Conservation (phyloP, 1,284 basidiomycete genomes). For the Puccinia horiana region DNA sequence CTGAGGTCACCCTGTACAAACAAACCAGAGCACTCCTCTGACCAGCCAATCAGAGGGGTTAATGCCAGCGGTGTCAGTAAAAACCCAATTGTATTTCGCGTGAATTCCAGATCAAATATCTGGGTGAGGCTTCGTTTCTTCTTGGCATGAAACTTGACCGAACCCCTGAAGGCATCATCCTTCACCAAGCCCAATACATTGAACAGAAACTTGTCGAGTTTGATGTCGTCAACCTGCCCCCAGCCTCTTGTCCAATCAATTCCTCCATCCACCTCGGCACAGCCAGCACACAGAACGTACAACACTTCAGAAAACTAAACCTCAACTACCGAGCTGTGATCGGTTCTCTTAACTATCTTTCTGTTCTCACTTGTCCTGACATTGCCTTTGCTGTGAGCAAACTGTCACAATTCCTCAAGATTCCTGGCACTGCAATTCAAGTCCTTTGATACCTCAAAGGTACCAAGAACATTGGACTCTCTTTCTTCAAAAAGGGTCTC, state of each 20-base stretch:
- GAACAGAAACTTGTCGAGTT: no score
- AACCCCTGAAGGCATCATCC: background rate
- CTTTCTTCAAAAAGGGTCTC: background rate
- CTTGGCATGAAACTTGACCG: background rate
- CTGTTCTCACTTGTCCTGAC: no score
- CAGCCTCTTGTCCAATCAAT: no score
- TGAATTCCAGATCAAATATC: background rate
- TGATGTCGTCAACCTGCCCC: no score
- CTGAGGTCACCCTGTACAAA: no score
- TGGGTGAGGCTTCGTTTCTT: background rate
- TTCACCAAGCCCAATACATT: no score
- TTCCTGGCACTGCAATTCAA: no score
- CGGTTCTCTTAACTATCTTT: constrained; percentile 10
- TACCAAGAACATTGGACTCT: background rate
- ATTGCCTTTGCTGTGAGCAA: background rate
- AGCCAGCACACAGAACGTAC: background rate
- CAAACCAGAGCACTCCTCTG: no score
- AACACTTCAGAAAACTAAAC: background rate
- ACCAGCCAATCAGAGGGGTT: no score
- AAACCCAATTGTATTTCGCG: no score
- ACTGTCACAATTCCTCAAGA: background rate
- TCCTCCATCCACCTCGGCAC: no score
- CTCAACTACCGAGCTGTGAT: background rate
- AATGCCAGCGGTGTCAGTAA: no score
- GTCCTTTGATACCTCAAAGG: constrained; percentile 14